phyloP scores from a whole-genome alignment of 768 basidiomycete genomes.

The Boletellus ananiceps region DNA sequence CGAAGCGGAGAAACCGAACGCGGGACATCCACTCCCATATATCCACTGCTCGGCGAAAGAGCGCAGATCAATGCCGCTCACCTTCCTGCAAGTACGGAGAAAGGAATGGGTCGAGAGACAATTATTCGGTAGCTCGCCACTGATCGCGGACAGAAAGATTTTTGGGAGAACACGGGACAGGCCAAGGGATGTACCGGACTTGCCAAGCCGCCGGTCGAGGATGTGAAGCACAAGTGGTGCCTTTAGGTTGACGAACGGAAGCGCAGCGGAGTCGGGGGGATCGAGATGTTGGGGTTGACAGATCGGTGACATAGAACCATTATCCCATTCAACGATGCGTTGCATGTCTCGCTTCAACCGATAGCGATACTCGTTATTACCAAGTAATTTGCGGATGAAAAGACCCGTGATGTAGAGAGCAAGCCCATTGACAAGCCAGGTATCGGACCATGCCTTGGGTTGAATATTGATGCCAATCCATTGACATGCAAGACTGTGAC shows the following conservation, averaged over 20 bases:
- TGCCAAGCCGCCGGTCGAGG: constrained; percentile 87
- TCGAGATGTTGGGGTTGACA: constrained; percentile 85
- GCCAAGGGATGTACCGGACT: constrained; percentile 92
- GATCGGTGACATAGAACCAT: constrained; percentile 86
- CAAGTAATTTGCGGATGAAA: constrained; percentile 81
- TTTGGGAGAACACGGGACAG: constrained; percentile 93
- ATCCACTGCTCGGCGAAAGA: constrained; percentile 99
- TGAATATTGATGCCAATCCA: constrained; percentile 98
- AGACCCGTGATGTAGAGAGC: constrained; percentile 87
- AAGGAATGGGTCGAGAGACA: constrained; percentile 87
- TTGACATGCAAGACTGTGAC: constrained; percentile 89
- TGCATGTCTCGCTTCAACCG: constrained; percentile 95
- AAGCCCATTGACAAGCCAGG: constrained; percentile 95
- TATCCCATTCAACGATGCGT: constrained; percentile 82
- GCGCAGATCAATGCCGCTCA: constrained; percentile 85
- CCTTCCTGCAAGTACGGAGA: constrained; percentile 86
- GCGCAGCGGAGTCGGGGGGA: constrained; percentile 72
- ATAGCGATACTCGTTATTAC: constrained; percentile 96
- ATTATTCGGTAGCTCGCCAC: constrained; percentile 83
- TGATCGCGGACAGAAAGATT: constrained; percentile 89
- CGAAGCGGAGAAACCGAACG: constrained; percentile 81
- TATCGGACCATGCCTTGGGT: constrained; percentile 88
- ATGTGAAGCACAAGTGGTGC: constrained; percentile 95
- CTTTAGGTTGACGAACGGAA: constrained; percentile 93
- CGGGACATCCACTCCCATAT: constrained; percentile 93